Evolutionary conservation across 208 protist species (phyloP).

Genomic region (Eutreptiella sp.): DNA sequence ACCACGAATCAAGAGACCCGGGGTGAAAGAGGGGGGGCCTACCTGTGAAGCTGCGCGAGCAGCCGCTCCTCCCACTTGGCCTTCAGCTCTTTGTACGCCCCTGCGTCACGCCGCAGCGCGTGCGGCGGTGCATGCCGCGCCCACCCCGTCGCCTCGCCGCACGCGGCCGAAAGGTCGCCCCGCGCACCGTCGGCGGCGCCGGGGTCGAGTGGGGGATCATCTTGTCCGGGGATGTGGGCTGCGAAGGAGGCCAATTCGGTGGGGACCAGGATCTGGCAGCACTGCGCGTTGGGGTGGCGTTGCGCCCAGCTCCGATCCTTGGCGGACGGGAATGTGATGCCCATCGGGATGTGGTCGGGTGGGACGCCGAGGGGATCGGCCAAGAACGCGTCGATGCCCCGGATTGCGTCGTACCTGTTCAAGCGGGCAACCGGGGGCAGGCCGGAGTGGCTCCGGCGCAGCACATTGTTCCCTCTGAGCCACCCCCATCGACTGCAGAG

Average conservation of each 20-base stretch:
- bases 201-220: background rate
- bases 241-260: background rate
- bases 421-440: too few relatives aligned
- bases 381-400: constrained; percentile 11
- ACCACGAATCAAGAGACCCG: too few relatives aligned
- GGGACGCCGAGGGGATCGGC: background rate
- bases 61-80: constrained; percentile 8
- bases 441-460: too few relatives aligned
- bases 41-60: background rate
- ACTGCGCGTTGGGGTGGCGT: background rate
- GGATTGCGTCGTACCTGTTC: background rate
- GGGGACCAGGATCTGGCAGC: constrained; percentile 16
- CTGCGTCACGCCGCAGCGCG: too few relatives aligned
- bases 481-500: too few relatives aligned
- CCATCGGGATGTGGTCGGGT: background rate
- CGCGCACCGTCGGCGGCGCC: too few relatives aligned
- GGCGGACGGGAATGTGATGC: constrained; percentile 11
- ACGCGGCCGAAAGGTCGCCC: too few relatives aligned
- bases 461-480: too few relatives aligned
- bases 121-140: too few relatives aligned
- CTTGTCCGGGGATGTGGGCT: background rate
- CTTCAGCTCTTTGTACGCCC: constrained; percentile 9
- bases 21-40: too few relatives aligned
- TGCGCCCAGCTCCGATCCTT: constrained; percentile 8
- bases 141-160: too few relatives aligned